Conservation (phyloP, 768 basidiomycete species). For the Grammothele lineata region DNA sequence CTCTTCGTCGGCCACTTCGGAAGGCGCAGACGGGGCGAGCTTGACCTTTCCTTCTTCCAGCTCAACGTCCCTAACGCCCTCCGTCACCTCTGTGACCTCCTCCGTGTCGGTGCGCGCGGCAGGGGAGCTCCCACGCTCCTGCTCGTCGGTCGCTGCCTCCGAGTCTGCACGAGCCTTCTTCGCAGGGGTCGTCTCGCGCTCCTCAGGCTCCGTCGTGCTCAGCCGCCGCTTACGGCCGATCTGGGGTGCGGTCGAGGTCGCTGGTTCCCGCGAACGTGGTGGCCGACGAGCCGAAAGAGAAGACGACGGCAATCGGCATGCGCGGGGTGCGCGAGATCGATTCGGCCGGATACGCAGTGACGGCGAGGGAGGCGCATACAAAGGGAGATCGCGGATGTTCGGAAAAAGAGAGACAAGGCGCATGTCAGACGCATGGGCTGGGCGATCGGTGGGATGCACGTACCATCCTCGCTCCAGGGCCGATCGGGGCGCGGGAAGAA, state of each 20-base stretch:
- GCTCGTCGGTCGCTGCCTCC: constrained; percentile 26
- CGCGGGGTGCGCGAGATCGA: too few relatives aligned
- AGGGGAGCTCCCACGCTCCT: constrained; percentile 3
- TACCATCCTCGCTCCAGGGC: constrained; percentile 76
- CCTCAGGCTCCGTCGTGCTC: constrained; percentile 41
- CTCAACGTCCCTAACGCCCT: constrained; percentile 67
- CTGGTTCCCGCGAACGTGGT: constrained; percentile 30
- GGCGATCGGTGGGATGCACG: constrained; percentile 29
- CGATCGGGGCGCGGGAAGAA: constrained; percentile 68
- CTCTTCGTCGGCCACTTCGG: not conserved
- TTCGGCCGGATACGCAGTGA: too few relatives aligned
- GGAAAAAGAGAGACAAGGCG: constrained; percentile 1
- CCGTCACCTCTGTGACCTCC: constrained; percentile 66
- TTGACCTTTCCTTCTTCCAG: constrained; percentile 38
- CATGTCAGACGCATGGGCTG: constrained; percentile 20
- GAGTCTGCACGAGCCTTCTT: constrained; percentile 44
- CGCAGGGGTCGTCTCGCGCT: constrained; percentile 33
- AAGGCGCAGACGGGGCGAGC: not conserved
- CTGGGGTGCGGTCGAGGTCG: constrained; percentile 71
- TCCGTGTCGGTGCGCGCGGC: constrained; percentile 28
- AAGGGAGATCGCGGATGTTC: not conserved
- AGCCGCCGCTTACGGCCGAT: constrained; percentile 63
- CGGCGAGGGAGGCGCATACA: not conserved
- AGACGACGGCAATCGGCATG: not conserved
- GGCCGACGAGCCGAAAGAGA: not conserved